Conservation (phyloP, 345 rosid species). For the Dipteronia sinensis region DNA sequence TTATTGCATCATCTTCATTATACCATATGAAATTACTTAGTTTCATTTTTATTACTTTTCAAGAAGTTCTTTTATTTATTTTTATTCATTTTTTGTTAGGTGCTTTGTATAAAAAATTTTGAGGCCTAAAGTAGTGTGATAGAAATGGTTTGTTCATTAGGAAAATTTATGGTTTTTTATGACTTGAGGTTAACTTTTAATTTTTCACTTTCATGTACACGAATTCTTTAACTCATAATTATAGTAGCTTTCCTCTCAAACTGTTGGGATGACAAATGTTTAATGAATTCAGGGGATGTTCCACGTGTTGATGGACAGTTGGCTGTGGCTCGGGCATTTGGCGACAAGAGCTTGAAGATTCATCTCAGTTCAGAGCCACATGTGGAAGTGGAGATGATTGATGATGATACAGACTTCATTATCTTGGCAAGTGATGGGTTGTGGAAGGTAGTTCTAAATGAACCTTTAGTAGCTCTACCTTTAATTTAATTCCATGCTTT, state of each 20-base stretch:
- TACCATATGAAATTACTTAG: not conserved
- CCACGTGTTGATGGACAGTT: slow-evolving; percentile 90
- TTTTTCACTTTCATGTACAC: not conserved
- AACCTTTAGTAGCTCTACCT: not conserved
- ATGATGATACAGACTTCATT: slow-evolving; percentile 62
- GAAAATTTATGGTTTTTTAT: not conserved
- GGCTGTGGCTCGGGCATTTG: slow-evolving; percentile 96
- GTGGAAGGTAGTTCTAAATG: slow-evolving; percentile 67
- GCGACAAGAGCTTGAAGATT: slow-evolving; percentile 82
- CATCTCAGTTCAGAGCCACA: slow-evolving; percentile 95
- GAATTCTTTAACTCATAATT: slow-evolving; percentile 3
- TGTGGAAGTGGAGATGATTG: slow-evolving; percentile 52
- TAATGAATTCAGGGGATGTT: slow-evolving; percentile 69
- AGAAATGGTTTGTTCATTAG: not conserved
- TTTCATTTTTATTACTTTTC: not conserved
- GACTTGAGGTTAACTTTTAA: not conserved
- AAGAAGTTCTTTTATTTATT: not conserved
- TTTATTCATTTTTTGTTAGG: not conserved
- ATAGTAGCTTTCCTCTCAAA: not conserved
- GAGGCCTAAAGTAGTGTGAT: not conserved
- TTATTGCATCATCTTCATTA: not conserved
- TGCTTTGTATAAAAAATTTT: not conserved
- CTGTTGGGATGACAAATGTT: not conserved
- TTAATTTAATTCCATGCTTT: slow-evolving; percentile 11
- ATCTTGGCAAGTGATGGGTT: slow-evolving; percentile 92